Evolutionary conservation across 257 asterid species (phyloP).

Genomic region (Mentha longifolia): DNA sequence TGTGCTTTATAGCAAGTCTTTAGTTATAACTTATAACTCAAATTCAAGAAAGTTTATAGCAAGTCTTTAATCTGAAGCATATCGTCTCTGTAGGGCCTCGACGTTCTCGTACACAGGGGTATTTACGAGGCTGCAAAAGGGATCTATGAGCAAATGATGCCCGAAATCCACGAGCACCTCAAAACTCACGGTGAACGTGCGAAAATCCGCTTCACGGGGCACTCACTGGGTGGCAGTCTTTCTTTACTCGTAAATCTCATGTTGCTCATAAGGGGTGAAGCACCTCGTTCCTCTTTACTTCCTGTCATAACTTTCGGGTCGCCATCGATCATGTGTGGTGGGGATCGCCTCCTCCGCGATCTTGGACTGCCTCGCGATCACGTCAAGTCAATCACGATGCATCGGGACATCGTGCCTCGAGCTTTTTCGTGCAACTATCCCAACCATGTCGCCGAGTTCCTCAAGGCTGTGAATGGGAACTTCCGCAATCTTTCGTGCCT

Average conservation of each 20-base stretch:
- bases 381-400: slow-evolving; percentile 77
- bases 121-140: slow-evolving; percentile 99
- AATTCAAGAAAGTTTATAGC: slow-evolving; percentile 1
- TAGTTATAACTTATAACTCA: not conserved
- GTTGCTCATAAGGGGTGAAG: slow-evolving; percentile 80
- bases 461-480: slow-evolving; percentile 83
- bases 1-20: not conserved
- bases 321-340: slow-evolving; percentile 95
- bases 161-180: slow-evolving; percentile 73
- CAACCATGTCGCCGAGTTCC: slow-evolving; percentile 81
- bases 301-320: slow-evolving; percentile 92
- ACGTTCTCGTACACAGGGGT: slow-evolving; percentile 90
- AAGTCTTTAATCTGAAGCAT: slow-evolving; percentile 13
- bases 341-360: slow-evolving; percentile 65
- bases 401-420: slow-evolving; percentile 93
- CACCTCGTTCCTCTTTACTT: slow-evolving; percentile 68
- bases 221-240: slow-evolving; percentile 96
- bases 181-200: slow-evolving; percentile 63
- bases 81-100: slow-evolving; percentile 64
- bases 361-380: slow-evolving; percentile 80
- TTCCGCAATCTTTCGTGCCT: slow-evolving; percentile 89
- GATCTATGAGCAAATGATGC: slow-evolving; percentile 83
- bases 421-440: slow-evolving; percentile 97
- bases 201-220: slow-evolving; percentile 83
- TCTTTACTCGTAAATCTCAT: slow-evolving; percentile 84